Evolutionary conservation across 495 filamentous ascomycete species (phyloP), one percentile per base, ranked within the genome.

Genomic region (Extremus antarcticus): DNA sequence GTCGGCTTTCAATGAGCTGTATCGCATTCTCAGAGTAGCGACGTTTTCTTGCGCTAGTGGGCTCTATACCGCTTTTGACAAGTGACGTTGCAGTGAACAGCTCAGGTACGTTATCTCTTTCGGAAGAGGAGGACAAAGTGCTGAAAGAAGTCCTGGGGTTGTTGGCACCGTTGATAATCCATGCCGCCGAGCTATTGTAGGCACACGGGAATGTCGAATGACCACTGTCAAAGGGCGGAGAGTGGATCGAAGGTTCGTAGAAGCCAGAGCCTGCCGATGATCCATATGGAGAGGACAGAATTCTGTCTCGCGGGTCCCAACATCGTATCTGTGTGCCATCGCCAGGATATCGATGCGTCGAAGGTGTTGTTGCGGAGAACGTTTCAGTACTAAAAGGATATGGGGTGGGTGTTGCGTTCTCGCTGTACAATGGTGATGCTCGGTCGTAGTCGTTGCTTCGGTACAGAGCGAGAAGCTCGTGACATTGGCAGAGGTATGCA

Each of bases 11-110:
- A 46, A 56, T 47, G 9, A 62, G 17, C 29, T 43, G 46, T 8
- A 62, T 51, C 7, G 59, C 59, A 38, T 52, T 53, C 43, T 62
- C 59, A 13, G 59, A 62, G 24, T 58, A 54, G 11, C 55, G 20
- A 9, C 59, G 46, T 43, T 32, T 51, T n/a, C 41, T 45, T 45
- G 41, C 8, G 3, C 7, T 45, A 3, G n/a, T 45, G 15, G 41
- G 35, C n/a, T 39, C 46, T 46, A 22, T 23, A 2, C 16, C 19
- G 16, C 45, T 29, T 17, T 16, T 25, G 7, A 32, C 10, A 13
- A 22, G 21, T 32, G 55, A 29, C 2, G 2, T 7, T n/a, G 41
- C 8, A 17, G 4, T 29, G 19, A 16, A 15, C 10, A 52, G 16
- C 25, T 53, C 56, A 20, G 56, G 41, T 16, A 53, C 51, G 10